Base-by-base conservation (phyloP, 1,284 basidiomycete genomes). In the Heliocybe sulcata region DNA sequence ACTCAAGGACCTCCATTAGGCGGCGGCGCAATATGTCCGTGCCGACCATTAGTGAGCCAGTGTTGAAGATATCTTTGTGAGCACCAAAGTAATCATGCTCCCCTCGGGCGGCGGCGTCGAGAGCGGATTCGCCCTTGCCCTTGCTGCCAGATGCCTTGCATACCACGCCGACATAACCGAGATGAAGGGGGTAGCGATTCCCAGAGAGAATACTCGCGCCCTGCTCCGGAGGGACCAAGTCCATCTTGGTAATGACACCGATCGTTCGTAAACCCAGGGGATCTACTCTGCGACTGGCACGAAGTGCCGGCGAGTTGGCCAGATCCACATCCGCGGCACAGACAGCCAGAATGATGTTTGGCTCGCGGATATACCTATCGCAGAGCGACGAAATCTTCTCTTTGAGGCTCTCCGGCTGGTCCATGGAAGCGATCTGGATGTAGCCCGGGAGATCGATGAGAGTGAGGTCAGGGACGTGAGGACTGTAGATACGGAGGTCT, bases 201-300 rank as follows among this genome's bases (percentile, higher is more conserved):
- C 94, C 94, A 22, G 83, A 76, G 3, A 99, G 74, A 58, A 99
- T 94, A 20, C 71, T 64, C 0, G 87, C 90, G 3, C 95, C 97
- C 55, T 87, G 80, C 56, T 92, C 87, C 0, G 95, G 83, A 27
- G 87, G 77, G 14, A 99, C 93, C 20, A 99, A 77, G 67, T 99
- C 96, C 94, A 99, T 97, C 80, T 99, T 99, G 45, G 97, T 99
- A 48, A 99, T 81, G 4, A 99, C 97, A 29, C 97, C 96, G 62
- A 99, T 96, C 0, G 97, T 99, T 27, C 96, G 84, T 57, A 94
- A 76, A 6, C 97, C 96, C 4, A 98, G 75, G 1, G 96, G 96
- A 67, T 99, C 96, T 2, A 99, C 92, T 59, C 92, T 90, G 48
- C 94, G 80, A 67, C 92, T 95, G 0, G 97, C 94, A 35, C 94